Evolutionary conservation across 345 rosid genomes (phyloP).

Genomic region (Rhodamnia argentea): DNA sequence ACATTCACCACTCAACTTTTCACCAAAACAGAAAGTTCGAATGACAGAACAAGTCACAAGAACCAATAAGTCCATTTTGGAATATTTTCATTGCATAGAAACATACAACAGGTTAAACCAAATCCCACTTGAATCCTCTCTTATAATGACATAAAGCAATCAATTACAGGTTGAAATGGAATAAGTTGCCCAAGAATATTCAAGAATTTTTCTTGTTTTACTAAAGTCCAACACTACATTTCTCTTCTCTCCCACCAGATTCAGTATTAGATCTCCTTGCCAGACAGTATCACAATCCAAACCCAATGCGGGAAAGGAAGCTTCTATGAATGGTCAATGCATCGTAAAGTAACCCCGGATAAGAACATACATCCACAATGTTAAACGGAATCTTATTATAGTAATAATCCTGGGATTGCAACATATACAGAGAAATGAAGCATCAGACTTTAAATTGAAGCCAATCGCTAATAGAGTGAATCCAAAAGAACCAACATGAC

Average conservation of each 20-base stretch:
- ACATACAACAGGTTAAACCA: neutral
- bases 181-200: neutral
- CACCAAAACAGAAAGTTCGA: neutral
- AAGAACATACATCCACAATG: neutral
- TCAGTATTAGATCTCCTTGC: neutral
- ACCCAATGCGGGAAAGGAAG: neutral
- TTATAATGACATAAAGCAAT: neutral
- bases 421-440: neutral
- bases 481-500: neutral
- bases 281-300: neutral
- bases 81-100: neutral
- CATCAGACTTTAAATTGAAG: neutral
- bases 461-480: neutral
- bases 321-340: neutral
- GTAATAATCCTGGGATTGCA: neutral
- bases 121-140: neutral
- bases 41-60: neutral
- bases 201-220: neutral
- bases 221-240: neutral
- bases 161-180: neutral
- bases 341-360: neutral
- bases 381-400: neutral
- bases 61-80: neutral
- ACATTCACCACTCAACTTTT: neutral
- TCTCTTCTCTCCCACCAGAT: neutral